Evolutionary conservation across 1,284 basidiomycete genomes (phyloP).

Genomic region (Pyrrhoderma noxium): DNA sequence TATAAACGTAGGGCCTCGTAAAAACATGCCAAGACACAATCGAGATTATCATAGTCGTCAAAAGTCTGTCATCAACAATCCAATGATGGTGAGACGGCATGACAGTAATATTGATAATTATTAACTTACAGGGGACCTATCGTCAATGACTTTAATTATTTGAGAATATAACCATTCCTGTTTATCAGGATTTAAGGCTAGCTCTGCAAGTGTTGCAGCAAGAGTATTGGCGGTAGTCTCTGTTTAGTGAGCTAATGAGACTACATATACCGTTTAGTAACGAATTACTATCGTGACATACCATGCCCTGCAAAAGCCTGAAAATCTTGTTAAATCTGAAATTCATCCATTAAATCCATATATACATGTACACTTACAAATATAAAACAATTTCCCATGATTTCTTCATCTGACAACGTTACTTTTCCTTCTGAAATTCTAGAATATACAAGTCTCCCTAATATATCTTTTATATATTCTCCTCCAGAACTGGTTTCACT

Average conservation of each 20-base stretch:
- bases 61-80: constrained; percentile 12
- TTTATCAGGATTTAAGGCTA: constrained; percentile 19
- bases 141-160: constrained; percentile 12
- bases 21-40: constrained; percentile 17
- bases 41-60: constrained; percentile 17
- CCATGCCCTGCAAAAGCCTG: constrained; percentile 20
- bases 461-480: constrained; percentile 17
- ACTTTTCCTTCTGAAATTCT: constrained; percentile 15
- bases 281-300: not conserved
- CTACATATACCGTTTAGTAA: not conserved
- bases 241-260: not conserved
- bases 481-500: not conserved
- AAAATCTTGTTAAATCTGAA: not conserved
- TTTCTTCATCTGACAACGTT: constrained; percentile 15
- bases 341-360: no score
- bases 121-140: constrained; percentile 12
- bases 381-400: constrained; percentile 20
- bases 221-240: constrained; percentile 21
- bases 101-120: not conserved
- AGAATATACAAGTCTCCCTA: constrained; percentile 16
- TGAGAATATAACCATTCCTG: constrained; percentile 20
- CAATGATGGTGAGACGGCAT: not conserved
- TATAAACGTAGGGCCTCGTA: constrained; percentile 16
- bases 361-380: constrained; percentile 10
- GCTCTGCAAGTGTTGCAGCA: constrained; percentile 16